Base-by-base conservation (phyloP, 805 yeast genomes). In the Lachancea sp. region DNA sequence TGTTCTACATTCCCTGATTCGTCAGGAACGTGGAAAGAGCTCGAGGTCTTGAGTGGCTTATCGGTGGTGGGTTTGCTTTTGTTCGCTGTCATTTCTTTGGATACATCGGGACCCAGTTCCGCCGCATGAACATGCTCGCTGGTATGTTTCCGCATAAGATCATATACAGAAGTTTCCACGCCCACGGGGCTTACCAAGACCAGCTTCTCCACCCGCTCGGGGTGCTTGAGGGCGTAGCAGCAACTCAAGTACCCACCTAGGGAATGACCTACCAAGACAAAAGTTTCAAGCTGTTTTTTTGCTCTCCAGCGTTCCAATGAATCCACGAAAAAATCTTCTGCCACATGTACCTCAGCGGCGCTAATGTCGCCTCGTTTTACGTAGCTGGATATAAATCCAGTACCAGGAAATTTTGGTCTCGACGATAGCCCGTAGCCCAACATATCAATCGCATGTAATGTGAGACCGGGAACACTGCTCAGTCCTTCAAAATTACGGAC, bases 361-460 rank as follows among this genome's bases (percentile, higher is more conserved):
- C 51, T 40, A 13, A 53, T 45, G 7, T 48, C 38, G 11, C 43
- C 38, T 29, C 44, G 5, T 78, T 87, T 30, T 77, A 60, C 1
- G 80, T 83, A 56, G 78, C 85, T 33, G 78, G 57, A 37, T 68
- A 68, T 11, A 70, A 67, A 3, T 83, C 83, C 0, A 78, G 77
- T 12, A 72, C 63, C 18, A 65, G 72, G 71, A 56, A 84, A 86
- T 35, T 70, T 67, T 1, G 94, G 94, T 47, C 97, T 71, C 1
- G 95, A 76, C 1, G 95, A 83, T 42, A 85, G 78, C 1, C 97
- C 98, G 62, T 84, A 90, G 0, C 98, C 98, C 2, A 87, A 72
- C 41, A 89, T 64, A 56, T 90, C 98, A 2, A 90, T 72, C 0
- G 96, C 84, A 64, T 87, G 96, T 33, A 89, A 68, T 45, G 3